phyloP scores from a whole-genome alignment of 768 basidiomycete genomes.

The Lyophyllum atratum region DNA sequence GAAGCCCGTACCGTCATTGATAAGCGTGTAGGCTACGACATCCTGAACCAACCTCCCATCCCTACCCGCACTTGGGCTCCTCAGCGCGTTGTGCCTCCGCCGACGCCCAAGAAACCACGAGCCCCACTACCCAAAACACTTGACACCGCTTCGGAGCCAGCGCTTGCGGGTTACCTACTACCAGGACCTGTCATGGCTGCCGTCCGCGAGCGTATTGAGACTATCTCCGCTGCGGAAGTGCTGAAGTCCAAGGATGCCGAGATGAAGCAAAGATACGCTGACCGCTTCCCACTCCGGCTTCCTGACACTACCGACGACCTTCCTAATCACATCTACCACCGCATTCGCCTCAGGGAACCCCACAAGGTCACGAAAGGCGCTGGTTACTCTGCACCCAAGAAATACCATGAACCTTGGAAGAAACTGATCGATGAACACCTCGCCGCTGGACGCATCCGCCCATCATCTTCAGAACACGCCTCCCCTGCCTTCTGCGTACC shows the following conservation, averaged over 20 bases:
- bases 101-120: background rate
- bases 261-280: background rate
- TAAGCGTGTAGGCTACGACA: constrained; percentile 12
- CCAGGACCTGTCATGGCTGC: constrained; percentile 12
- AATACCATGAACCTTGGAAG: constrained; percentile 32
- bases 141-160: background rate
- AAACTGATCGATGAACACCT: constrained; percentile 33
- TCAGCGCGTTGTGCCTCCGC: background rate
- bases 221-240: constrained; percentile 24
- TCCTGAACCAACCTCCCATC: background rate
- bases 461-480: constrained; percentile 25
- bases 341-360: constrained; percentile 29
- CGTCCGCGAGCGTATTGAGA: constrained; percentile 15
- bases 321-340: constrained; percentile 22
- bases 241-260: background rate
- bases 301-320: constrained; percentile 13
- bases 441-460: constrained; percentile 24
- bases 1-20: constrained; percentile 15
- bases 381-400: constrained; percentile 30
- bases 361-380: constrained; percentile 21
- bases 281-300: constrained; percentile 20
- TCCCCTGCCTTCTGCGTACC: constrained; percentile 7
- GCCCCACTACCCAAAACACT: background rate
- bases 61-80: constrained; percentile 2
- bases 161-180: constrained; percentile 7